Conservation (phyloP, 192 early-diverging fungal species). For the Podila clonocystis region DNA sequence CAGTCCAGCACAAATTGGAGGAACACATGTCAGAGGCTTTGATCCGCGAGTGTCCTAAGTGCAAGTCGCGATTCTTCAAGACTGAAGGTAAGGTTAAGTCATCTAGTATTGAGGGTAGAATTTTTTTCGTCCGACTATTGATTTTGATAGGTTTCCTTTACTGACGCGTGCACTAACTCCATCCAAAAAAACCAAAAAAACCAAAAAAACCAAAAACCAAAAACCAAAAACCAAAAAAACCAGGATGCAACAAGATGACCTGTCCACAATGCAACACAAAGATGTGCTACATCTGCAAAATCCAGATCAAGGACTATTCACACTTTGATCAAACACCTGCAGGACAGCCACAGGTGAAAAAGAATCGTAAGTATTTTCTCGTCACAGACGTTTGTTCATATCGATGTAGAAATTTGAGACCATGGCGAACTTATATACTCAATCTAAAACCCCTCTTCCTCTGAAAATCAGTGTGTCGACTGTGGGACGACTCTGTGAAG, state of each 20-base stretch:
- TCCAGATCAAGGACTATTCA: conserved; percentile 59
- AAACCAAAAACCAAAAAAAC: not conserved
- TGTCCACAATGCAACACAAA: conserved; percentile 53
- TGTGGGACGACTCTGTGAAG: conserved; percentile 59
- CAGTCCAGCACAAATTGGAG: conserved; percentile 59
- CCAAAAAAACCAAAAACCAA: not conserved
- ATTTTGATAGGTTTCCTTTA: too few species aligned
- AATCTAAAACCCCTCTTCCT: too few species aligned
- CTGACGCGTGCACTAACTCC: not conserved
- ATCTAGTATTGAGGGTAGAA: not conserved
- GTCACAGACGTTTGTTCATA: not conserved
- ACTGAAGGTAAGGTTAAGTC: conserved; percentile 21
- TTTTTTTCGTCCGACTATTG: too few species aligned
- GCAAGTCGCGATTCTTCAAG: conserved; percentile 57
- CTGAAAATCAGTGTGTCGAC: conserved; percentile 47
- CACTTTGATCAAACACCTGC: conserved; percentile 58
- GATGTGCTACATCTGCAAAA: conserved; percentile 61
- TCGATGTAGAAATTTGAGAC: not conserved
- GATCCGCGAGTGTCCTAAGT: conserved; percentile 63
- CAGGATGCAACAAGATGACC: conserved; percentile 69
- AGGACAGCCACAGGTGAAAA: not conserved
- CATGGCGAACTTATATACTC: too few species aligned
- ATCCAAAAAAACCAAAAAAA: too few species aligned
- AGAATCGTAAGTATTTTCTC: conserved; percentile 12
- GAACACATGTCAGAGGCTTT: conserved; percentile 67